A percentile compares a stretch with the other conserved stretches of the same genome.
Conservation (phyloP, 129 eudicot species). For the Flaveria ramosissima region DNA sequence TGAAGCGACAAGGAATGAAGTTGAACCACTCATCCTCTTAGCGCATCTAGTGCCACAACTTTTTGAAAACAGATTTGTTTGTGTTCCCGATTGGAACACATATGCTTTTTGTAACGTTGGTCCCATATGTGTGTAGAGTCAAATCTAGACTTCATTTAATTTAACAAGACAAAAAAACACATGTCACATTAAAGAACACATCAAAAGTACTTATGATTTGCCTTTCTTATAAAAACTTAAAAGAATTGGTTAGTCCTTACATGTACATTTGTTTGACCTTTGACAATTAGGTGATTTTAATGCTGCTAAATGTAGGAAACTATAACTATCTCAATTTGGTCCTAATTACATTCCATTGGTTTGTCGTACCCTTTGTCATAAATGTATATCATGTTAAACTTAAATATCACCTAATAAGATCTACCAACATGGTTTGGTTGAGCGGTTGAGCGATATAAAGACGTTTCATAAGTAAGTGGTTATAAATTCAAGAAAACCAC, state of each 20-base stretch:
- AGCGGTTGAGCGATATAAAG: too few species aligned
- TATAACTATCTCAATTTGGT: background rate
- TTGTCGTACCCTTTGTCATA: background rate
- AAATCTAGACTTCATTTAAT: background rate
- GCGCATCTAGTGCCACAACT: background rate
- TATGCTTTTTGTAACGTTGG: conserved; percentile 1
- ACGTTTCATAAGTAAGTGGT: too few species aligned
- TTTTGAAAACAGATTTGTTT: background rate
- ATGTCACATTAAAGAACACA: background rate
- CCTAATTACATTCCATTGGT: background rate
- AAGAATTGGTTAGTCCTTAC: background rate
- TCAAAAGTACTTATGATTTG: background rate
- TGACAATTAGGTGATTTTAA: background rate
- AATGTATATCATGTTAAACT: background rate
- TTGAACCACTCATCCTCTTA: background rate
- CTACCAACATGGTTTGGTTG: too few species aligned
- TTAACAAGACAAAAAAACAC: background rate
- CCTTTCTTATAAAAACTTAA: too few species aligned
- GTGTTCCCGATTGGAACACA: background rate
- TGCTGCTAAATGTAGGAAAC: background rate
- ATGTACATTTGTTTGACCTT: conserved; percentile 8
- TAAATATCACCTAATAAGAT: background rate
- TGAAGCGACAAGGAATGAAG: background rate
- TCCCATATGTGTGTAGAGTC: background rate
- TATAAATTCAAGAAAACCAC: too few species aligned